These are phyloP conservation scores for Ascochyta rabiei DNA, from an alignment of 2,329 filamentous ascomycete genomes.

Conservation along the genomic window DNA sequence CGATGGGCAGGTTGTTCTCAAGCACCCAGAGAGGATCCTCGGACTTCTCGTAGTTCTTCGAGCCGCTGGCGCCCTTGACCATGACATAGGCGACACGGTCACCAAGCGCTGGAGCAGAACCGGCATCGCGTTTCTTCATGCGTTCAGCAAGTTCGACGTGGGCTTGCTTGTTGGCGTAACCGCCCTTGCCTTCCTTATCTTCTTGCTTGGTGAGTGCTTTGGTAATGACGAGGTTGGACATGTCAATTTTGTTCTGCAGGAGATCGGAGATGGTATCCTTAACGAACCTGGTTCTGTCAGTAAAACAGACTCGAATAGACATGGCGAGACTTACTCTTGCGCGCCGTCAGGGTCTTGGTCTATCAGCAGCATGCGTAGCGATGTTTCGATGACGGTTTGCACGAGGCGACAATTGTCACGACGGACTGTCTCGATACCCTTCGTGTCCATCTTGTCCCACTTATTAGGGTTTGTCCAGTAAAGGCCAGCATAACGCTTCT, in stretches of 20 bases:
- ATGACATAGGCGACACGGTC: slow-evolving; percentile 99
- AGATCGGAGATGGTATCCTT: slow-evolving; percentile 95
- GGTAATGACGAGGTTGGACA: slow-evolving; percentile 99
- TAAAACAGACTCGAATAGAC: not conserved
- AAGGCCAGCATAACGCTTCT: slow-evolving; percentile 97
- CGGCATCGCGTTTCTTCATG: slow-evolving; percentile 96
- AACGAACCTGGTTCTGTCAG: slow-evolving; percentile 71
- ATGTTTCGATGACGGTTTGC: slow-evolving; percentile 96
- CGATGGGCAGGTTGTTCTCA: slow-evolving; percentile 96
- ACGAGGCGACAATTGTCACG: slow-evolving; percentile 95
- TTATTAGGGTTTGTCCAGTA: slow-evolving; percentile 96
- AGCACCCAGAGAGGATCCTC: slow-evolving; percentile 97
- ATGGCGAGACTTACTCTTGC: slow-evolving; percentile 74
- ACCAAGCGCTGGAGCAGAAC: slow-evolving; percentile 88
- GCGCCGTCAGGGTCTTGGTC: slow-evolving; percentile 89
- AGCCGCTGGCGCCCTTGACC: slow-evolving; percentile 84
- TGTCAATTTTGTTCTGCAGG: slow-evolving; percentile 96
- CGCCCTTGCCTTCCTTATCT: slow-evolving; percentile 42
- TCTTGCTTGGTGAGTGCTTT: slow-evolving; percentile 84
- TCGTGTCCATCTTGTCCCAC: slow-evolving; percentile 99
- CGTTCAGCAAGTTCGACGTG: slow-evolving; percentile 94
- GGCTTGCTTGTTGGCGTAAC: slow-evolving; percentile 88
- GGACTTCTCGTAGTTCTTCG: slow-evolving; percentile 95
- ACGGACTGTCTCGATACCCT: slow-evolving; percentile 97
- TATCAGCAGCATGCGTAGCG: slow-evolving; percentile 92